Evolutionary conservation across 352 stramenopile genomes (phyloP), one percentile per base, ranked within the genome.

Genomic region (Phytophthora ohioensis): DNA sequence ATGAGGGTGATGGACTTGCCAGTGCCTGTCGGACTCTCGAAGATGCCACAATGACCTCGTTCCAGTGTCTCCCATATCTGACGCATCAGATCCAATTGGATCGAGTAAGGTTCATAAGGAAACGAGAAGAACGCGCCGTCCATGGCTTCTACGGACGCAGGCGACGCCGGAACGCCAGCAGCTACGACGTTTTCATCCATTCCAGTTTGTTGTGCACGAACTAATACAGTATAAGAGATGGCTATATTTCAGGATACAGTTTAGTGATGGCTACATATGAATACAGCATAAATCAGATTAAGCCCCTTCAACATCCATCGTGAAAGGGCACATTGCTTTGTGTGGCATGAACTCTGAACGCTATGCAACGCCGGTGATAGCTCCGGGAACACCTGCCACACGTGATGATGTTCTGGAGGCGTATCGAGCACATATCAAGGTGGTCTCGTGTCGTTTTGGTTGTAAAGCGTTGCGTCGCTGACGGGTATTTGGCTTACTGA

Each of bases 1-100:
- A 98, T 97, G 13, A 98, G 79, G 65, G 90, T 97, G 56, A 98
- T 90, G 11, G 91, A 97, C 65, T 98, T 98, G 55, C 93, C 93
- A 31, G 93, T 98, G 30, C 93, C 93, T 2, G 93, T 98, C 10
- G 93, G 93, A 57, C 91, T 97, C 74, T 98, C 93, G 45, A 97
- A 97, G 67, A 98, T 97, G 56, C 91, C 93, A 41, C 97, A 80
- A 32, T 97, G 91, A 3, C 88, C 67, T 3, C 64, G 55, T 46
- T 96, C 87, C n/a, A 98, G 81, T 15, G 88, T 95, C 3, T 79
- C 67, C 59, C 85, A 97, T 8, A 98, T 76, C 71, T 94, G 84
- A 17, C 76, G 78, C 92, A 98, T 98, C 32, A 98, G 81, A 17
- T 93, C 73, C 45, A 96, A 43, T 56, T 98, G 93, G 62, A 97